These are phyloP conservation scores for Mycena belliarum DNA, from an alignment of 768 basidiomycete species.

Conservation along the genomic window DNA sequence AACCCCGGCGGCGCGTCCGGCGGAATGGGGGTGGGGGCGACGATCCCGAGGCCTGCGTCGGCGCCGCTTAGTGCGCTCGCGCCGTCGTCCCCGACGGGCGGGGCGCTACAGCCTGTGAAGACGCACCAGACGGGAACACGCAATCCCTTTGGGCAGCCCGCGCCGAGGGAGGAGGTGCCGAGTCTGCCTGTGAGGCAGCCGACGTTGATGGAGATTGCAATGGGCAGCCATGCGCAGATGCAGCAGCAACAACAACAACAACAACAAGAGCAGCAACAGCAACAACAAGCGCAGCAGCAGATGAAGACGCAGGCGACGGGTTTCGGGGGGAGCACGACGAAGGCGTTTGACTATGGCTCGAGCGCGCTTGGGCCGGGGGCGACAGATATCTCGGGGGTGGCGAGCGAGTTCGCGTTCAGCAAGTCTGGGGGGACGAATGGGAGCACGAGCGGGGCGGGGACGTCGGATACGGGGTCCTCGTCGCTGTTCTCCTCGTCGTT, in stretches of 20 bases:
- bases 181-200: constrained; percentile 40
- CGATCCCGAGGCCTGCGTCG: constrained; percentile 60
- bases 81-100: constrained; percentile 24
- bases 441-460: constrained; percentile 6
- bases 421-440: constrained; percentile 21
- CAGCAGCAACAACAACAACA: constrained; percentile 26
- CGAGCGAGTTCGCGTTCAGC: constrained; percentile 69
- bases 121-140: constrained; percentile 91
- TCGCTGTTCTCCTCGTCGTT: constrained; percentile 12
- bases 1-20: background rate
- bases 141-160: constrained; percentile 89
- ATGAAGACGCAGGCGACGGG: constrained; percentile 21
- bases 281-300: constrained; percentile 24
- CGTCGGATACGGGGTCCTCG: constrained; percentile 21
- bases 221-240: constrained; percentile 37
- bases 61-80: constrained; percentile 60
- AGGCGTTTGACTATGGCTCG: constrained; percentile 40
- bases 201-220: constrained; percentile 78
- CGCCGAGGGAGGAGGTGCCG: constrained; percentile 50
- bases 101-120: constrained; percentile 58
- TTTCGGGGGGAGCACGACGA: constrained; percentile 22
- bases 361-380: constrained; percentile 46
- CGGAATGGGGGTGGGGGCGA: background rate
- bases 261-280: constrained; percentile 22
- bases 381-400: constrained; percentile 66